phyloP scores from a whole-genome alignment of 352 stramenopile species.

The Pythium utonaiense region DNA sequence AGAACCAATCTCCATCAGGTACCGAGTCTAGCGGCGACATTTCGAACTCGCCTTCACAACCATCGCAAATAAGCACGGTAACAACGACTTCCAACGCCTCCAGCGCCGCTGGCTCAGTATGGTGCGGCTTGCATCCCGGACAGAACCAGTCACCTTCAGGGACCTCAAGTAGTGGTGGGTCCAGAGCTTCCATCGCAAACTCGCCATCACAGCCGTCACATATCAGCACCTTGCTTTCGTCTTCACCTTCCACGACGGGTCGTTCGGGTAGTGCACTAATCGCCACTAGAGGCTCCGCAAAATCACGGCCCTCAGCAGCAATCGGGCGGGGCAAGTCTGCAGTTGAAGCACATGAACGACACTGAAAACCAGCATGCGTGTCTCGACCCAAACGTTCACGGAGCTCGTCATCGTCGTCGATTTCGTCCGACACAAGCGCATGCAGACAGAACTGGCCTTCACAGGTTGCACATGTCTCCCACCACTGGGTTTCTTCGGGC shows the following conservation, averaged over 20 bases:
- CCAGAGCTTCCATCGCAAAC: slow-evolving; percentile 44
- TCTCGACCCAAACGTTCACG: slow-evolving; percentile 5
- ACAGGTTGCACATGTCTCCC: slow-evolving; percentile 20
- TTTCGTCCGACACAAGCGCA: slow-evolving; percentile 7
- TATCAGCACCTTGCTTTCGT: slow-evolving; percentile 44
- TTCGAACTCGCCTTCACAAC: slow-evolving; percentile 64
- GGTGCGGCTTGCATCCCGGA: not conserved
- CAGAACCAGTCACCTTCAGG: slow-evolving; percentile 60
- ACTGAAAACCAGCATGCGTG: slow-evolving; percentile 11
- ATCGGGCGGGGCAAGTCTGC: too few relatives aligned
- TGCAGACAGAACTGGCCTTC: slow-evolving; percentile 21
- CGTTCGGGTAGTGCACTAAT: not conserved
- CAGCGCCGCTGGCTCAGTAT: not conserved
- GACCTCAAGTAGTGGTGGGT: slow-evolving; percentile 39
- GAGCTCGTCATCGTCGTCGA: slow-evolving; percentile 8
- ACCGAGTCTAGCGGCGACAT: slow-evolving; percentile 41
- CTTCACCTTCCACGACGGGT: slow-evolving; percentile 15
- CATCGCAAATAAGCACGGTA: slow-evolving; percentile 68
- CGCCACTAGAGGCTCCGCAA: not conserved
- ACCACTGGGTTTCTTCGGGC: slow-evolving; percentile 9
- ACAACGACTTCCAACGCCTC: slow-evolving; percentile 2
- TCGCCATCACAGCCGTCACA: slow-evolving; percentile 73
- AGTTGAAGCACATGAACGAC: slow-evolving; percentile 17
- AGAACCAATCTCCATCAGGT: slow-evolving; percentile 54
- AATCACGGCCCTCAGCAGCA: too few relatives aligned